Evolutionary conservation across 108 stramenopile genomes (phyloP), one percentile per base, ranked within the genome.

Genomic region (Aurantiochytrium sp.): DNA sequence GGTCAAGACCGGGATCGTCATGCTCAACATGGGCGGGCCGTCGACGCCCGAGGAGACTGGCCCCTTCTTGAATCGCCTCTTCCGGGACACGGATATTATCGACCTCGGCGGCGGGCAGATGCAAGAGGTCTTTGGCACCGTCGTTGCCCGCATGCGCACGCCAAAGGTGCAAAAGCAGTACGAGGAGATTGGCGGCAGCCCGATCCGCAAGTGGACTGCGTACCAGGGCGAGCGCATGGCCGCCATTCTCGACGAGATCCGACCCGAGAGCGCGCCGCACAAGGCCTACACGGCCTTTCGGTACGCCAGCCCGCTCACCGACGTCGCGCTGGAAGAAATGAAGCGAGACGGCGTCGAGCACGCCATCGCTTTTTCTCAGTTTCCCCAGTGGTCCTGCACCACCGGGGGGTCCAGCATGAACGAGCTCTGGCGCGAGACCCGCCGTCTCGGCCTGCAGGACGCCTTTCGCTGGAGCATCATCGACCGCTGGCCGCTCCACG

Each of bases 211-310:
- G 22, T 88, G 88, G 88, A 88, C 88, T 4, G 27, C 4, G 30
- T 22, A 27, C 19, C 88, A 88, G 59, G 88, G 88, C 55, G 4
- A 54, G 24, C 68, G n/a, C 8, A 85, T 88, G 88, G 53, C 17
- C 27, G n/a, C 6, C 6, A 86, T 45, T 34, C 73, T 88, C 6
- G 88, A 88, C 52, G 30, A 55, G n/a, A 37, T 85, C 24, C 27
- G 24, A 4, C 88, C 88, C 24, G 86, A 86, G 19, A 86, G 86
- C 22, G 88, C 86, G 1, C 88, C 88, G 54, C 88, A 88, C 52
- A 92, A 91, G 68, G 92, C 92, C 88, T 94, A 94, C 90, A 87
- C 91, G 21, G 93, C 90, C 45, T 93, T 94, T 89, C 91, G 93
- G 22, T 94, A 94, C 86, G 93, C 93, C 91, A 89, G 91, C 34